phyloP scores from a whole-genome alignment of 1,139 yeast species.

The Suhomyces bolitotheri region DNA sequence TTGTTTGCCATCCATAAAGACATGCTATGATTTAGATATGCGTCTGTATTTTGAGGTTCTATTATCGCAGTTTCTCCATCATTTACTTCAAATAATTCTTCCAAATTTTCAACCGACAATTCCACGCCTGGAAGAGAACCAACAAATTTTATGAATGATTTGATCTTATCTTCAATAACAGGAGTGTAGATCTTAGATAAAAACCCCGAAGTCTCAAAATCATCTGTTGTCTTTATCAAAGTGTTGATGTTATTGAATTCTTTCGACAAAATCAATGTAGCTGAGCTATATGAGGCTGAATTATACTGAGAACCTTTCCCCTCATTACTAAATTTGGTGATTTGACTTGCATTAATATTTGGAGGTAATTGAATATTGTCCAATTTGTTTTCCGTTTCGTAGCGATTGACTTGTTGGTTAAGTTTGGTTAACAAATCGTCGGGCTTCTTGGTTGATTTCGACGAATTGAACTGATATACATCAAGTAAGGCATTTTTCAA shows the following conservation, averaged over 20 bases:
- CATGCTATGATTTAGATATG: conserved; percentile 13
- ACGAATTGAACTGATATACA: conserved; percentile 16
- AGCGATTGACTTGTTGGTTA: not conserved
- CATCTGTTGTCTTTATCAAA: not conserved
- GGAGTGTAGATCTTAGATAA: conserved; percentile 12
- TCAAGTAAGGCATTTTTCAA: conserved; percentile 22
- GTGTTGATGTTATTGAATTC: conserved; percentile 11
- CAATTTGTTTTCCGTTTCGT: conserved; percentile 23
- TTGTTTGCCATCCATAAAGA: conserved; percentile 36
- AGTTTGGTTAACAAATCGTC: conserved; percentile 3
- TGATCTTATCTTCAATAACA: conserved; percentile 12
- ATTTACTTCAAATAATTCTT: conserved; percentile 14
- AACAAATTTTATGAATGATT: conserved; percentile 11
- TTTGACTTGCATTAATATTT: conserved; percentile 35
- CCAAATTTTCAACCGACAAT: conserved; percentile 5
- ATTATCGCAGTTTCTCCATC: too few relatives aligned
- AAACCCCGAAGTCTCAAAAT: not conserved
- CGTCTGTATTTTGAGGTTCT: not conserved
- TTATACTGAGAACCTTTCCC: conserved; percentile 1
- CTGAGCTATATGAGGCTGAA: conserved; percentile 17
- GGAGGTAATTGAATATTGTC: conserved; percentile 45
- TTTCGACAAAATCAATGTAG: conserved; percentile 21
- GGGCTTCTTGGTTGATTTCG: not conserved
- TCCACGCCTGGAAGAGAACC: not conserved
- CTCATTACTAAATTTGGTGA: conserved; percentile 19